These are phyloP conservation scores for Arthrobotrys conoides DNA, from an alignment of 2,329 filamentous ascomycete genomes.

Conservation along the genomic window DNA sequence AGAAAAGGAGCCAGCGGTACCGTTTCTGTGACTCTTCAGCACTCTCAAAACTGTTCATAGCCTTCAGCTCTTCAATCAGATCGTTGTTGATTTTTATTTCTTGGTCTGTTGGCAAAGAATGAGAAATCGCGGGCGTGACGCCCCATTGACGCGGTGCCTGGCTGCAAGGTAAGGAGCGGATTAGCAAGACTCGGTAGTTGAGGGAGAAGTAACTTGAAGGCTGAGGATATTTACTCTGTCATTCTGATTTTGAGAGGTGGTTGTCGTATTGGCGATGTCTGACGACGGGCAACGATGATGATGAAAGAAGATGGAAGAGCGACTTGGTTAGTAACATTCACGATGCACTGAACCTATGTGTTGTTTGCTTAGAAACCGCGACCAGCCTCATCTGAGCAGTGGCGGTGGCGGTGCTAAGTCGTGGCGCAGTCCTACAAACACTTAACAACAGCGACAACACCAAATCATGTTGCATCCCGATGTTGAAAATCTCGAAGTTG, in stretches of 20 bases:
- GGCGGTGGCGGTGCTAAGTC: slow-evolving; percentile 13
- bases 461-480: background rate
- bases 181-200: slow-evolving; percentile 13
- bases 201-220: background rate
- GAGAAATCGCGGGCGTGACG: slow-evolving; percentile 87
- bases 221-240: slow-evolving; percentile 32
- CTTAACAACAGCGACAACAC: background rate
- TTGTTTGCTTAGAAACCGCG: slow-evolving; percentile 27
- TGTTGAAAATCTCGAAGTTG: too few species aligned
- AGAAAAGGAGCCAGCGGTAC: slow-evolving; percentile 68
- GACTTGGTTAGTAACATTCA: slow-evolving; percentile 12
- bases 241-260: slow-evolving; percentile 20
- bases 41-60: slow-evolving; percentile 91
- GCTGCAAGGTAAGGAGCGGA: slow-evolving; percentile 10
- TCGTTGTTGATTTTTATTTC: slow-evolving; percentile 84
- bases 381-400: background rate
- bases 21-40: slow-evolving; percentile 85
- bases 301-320: slow-evolving; percentile 34
- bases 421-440: background rate
- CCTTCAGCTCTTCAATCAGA: slow-evolving; percentile 85
- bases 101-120: slow-evolving; percentile 79
- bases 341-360: slow-evolving; percentile 22
- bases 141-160: slow-evolving; percentile 71
- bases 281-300: slow-evolving; percentile 22
- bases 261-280: slow-evolving; percentile 11